phyloP scores from a whole-genome alignment of 495 filamentous ascomycete species.

The Aspergillus egyptiacus region DNA sequence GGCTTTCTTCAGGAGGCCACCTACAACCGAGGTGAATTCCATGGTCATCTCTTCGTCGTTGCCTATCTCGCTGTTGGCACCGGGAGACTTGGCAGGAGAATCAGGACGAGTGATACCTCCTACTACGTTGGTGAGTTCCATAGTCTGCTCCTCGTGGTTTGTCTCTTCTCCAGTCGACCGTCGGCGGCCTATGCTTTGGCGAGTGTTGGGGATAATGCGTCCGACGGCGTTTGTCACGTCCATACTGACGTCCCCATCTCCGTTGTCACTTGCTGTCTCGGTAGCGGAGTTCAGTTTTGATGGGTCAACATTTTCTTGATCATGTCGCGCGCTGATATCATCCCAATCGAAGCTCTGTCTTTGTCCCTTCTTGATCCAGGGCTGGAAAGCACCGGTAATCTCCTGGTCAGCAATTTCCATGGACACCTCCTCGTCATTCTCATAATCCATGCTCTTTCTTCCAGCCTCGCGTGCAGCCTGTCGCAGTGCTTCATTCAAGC shows the following conservation, averaged over 20 bases:
- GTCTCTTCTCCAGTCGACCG: slow-evolving; percentile 38
- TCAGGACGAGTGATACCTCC: slow-evolving; percentile 51
- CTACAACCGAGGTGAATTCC: slow-evolving; percentile 73
- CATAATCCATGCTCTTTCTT: slow-evolving; percentile 54
- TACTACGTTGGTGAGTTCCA: slow-evolving; percentile 73
- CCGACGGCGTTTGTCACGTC: slow-evolving; percentile 80
- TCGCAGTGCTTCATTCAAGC: slow-evolving; percentile 69
- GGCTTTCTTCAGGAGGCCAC: slow-evolving; percentile 52
- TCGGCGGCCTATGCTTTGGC: slow-evolving; percentile 32
- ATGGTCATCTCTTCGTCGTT: slow-evolving; percentile 73
- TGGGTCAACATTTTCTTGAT: slow-evolving; percentile 59
- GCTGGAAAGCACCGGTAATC: slow-evolving; percentile 67
- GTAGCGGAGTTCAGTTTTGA: slow-evolving; percentile 27
- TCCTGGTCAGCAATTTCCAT: slow-evolving; percentile 76
- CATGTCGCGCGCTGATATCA: slow-evolving; percentile 45
- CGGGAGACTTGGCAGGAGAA: slow-evolving; percentile 34
- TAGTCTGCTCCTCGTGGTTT: slow-evolving; percentile 55
- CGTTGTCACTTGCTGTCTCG: slow-evolving; percentile 26
- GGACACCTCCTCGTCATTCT: slow-evolving; percentile 55
- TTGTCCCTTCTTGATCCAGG: slow-evolving; percentile 55
- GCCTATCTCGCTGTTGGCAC: slow-evolving; percentile 35
- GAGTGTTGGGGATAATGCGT: slow-evolving; percentile 58
- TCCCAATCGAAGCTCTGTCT: slow-evolving; percentile 43
- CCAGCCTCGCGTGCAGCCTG: slow-evolving; percentile 69
- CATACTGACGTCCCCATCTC: slow-evolving; percentile 70